These are phyloP conservation scores for Penicillium desertorum DNA, from an alignment of 495 filamentous ascomycete genomes.

Conservation along the genomic window DNA sequence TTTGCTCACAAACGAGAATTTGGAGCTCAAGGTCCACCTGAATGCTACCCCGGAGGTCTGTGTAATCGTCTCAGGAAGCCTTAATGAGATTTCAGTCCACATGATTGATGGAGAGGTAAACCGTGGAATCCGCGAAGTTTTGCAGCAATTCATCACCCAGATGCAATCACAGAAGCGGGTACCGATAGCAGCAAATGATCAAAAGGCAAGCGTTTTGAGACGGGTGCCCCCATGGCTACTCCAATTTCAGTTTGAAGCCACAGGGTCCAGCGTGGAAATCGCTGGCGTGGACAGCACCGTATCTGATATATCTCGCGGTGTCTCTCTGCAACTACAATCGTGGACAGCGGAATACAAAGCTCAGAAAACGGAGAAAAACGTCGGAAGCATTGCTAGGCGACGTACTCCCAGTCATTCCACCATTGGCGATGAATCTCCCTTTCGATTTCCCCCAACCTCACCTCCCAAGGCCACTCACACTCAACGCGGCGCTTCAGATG, in stretches of 20 bases:
- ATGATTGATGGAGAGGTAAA: slow-evolving; percentile 91
- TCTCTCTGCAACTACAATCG: slow-evolving; percentile 82
- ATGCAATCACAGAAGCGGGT: slow-evolving; percentile 61
- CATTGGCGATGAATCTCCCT: slow-evolving; percentile 51
- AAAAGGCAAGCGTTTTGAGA: slow-evolving; percentile 67
- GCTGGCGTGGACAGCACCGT: slow-evolving; percentile 83
- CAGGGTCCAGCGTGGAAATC: slow-evolving; percentile 85
- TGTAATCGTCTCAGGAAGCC: slow-evolving; percentile 72
- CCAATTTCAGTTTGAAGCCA: slow-evolving; percentile 79
- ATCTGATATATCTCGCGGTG: slow-evolving; percentile 72
- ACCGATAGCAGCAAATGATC: slow-evolving; percentile 49
- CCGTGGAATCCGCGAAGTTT: slow-evolving; percentile 85
- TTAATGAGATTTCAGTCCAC: slow-evolving; percentile 84
- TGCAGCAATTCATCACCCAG: slow-evolving; percentile 69
- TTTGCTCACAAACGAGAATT: slow-evolving; percentile 76
- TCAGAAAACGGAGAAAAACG: slow-evolving; percentile 65
- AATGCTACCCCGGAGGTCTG: slow-evolving; percentile 83
- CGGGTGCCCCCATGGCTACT: slow-evolving; percentile 80
- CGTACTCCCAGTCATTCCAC: slow-evolving; percentile 58
- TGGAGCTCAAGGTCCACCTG: slow-evolving; percentile 82
- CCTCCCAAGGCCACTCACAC: slow-evolving; percentile 58
- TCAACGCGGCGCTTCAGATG: slow-evolving; percentile 67
- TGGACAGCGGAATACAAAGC: slow-evolving; percentile 91
- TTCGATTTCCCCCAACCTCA: slow-evolving; percentile 57
- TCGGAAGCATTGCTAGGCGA: slow-evolving; percentile 55